A percentile compares a stretch with the other conserved stretches of the same genome.
Evolutionary conservation across 129 eudicot genomes (phyloP).

Genomic region (Logfia minima): DNA sequence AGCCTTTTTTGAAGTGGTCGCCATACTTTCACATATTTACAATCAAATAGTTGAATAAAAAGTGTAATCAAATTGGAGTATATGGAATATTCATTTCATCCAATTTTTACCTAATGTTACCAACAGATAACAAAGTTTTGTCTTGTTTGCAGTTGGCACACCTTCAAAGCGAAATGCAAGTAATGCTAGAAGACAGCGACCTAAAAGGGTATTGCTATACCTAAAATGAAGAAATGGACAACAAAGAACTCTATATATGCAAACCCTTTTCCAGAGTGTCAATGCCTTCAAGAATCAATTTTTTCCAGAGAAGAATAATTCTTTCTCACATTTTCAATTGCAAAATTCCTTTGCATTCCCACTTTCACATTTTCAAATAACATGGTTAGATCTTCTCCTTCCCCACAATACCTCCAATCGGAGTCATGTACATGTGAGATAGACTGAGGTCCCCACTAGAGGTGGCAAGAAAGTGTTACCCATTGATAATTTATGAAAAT

Average conservation of each 20-base stretch:
- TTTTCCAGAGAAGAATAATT: slow-evolving; percentile 30
- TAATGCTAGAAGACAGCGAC: slow-evolving; percentile 80
- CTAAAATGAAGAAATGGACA: slow-evolving; percentile 53
- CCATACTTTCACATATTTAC: neutral
- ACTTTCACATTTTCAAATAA: neutral
- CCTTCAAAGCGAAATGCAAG: slow-evolving; percentile 61
- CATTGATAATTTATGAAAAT: neutral
- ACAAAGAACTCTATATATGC: slow-evolving; percentile 59
- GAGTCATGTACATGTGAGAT: slow-evolving; percentile 10
- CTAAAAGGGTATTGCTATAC: slow-evolving; percentile 68
- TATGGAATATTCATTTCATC: neutral
- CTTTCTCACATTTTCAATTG: slow-evolving; percentile 21
- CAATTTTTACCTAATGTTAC: neutral
- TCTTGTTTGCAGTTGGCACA: slow-evolving; percentile 64
- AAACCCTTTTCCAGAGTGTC: slow-evolving; percentile 84
- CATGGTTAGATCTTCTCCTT: slow-evolving; percentile 12
- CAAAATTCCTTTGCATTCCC: neutral
- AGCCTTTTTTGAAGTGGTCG: neutral
- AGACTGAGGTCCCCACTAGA: neutral
- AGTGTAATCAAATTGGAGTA: neutral
- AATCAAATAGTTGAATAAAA: neutral
- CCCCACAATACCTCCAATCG: slow-evolving; percentile 1
- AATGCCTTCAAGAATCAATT: slow-evolving; percentile 61
- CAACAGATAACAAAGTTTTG: neutral
- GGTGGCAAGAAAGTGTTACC: neutral